Conservation (phyloP, 75 land plant species). For the Selaginella moellendorffii region DNA sequence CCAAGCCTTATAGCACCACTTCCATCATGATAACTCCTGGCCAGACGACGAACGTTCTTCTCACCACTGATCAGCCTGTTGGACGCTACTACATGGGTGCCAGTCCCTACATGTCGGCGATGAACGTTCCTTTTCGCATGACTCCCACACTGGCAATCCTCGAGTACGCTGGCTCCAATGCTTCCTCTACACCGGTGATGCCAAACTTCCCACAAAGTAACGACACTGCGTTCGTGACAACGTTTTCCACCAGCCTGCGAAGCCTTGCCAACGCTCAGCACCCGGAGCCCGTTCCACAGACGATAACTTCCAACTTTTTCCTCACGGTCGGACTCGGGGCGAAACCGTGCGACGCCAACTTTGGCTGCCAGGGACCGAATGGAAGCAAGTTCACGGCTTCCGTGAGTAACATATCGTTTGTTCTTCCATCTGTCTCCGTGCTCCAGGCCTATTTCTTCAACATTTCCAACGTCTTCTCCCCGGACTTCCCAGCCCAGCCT, state of each 20-base stretch:
- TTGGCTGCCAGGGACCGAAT: conserved; percentile 10
- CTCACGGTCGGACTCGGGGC: conserved; percentile 29
- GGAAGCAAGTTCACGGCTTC: conserved; percentile 23
- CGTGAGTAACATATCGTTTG: conserved; percentile 56
- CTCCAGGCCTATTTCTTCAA: conserved; percentile 45
- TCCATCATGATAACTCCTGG: conserved; percentile 42
- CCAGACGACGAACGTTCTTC: conserved; percentile 43
- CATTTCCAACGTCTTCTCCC: conserved; percentile 18
- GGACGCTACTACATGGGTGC: conserved; percentile 39
- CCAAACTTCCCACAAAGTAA: conserved; percentile 7
- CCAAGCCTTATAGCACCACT: conserved; percentile 34
- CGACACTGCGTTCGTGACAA: conserved; percentile 12
- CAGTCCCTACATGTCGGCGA: conserved; percentile 20
- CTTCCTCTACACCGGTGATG: neutral
- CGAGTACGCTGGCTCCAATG: conserved; percentile 17
- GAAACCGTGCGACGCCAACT: conserved; percentile 12
- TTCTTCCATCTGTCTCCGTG: conserved; percentile 33
- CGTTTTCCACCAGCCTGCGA: conserved; percentile 16
- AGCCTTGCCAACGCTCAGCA: conserved; percentile 9
- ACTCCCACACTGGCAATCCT: conserved; percentile 53
- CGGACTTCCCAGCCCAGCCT: conserved; percentile 32
- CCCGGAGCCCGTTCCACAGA: conserved; percentile 13
- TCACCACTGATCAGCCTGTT: conserved; percentile 27
- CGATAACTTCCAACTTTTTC: conserved; percentile 20
- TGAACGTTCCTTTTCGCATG: conserved; percentile 28